A percentile compares a stretch with the other conserved stretches of the same genome.
Conservation (phyloP, 1,284 basidiomycete species). For the Pseudozyma tsukubaensis region DNA sequence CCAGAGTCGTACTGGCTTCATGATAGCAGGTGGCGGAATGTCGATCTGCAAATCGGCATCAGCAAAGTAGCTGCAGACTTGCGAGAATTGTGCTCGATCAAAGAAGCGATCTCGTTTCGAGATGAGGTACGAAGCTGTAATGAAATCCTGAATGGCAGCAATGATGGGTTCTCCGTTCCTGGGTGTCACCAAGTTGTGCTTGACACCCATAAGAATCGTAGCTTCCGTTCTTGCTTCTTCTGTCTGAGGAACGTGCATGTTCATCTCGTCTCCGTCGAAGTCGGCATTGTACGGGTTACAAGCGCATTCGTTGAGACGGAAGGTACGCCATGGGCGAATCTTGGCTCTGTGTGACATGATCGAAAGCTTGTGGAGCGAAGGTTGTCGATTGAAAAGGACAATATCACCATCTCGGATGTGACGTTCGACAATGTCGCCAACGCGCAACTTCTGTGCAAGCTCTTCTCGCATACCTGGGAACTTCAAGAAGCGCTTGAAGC, state of each 20-base stretch:
- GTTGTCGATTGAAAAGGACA: constrained; percentile 98
- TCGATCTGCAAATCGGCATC: constrained; percentile 94
- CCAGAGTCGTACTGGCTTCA: constrained; percentile 93
- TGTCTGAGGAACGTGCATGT: constrained; percentile 96
- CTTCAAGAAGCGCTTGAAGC: constrained; percentile 76
- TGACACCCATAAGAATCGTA: constrained; percentile 96
- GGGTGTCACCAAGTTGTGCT: constrained; percentile 89
- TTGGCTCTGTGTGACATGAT: constrained; percentile 99
- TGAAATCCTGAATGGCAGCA: constrained; percentile 67
- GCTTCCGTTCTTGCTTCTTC: constrained; percentile 99
- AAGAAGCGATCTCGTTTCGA: constrained; percentile 93
- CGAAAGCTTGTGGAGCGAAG: constrained; percentile 81
- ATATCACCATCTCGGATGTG: constrained; percentile 97
- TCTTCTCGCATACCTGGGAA: constrained; percentile 63
- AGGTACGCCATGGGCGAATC: constrained; percentile 95
- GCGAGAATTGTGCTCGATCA: constrained; percentile 92
- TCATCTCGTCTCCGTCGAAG: constrained; percentile 99
- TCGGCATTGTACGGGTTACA: constrained; percentile 99
- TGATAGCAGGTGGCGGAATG: constrained; percentile 91
- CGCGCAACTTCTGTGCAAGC: constrained; percentile 78
- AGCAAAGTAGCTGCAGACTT: constrained; percentile 93
- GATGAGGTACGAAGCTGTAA: constrained; percentile 84
- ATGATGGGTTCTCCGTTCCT: constrained; percentile 67
- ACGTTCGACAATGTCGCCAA: constrained; percentile 91
- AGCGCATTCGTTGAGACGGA: constrained; percentile 98